Conservation (phyloP, 2,329 filamentous ascomycete genomes). For the Fusarium papillatum region DNA sequence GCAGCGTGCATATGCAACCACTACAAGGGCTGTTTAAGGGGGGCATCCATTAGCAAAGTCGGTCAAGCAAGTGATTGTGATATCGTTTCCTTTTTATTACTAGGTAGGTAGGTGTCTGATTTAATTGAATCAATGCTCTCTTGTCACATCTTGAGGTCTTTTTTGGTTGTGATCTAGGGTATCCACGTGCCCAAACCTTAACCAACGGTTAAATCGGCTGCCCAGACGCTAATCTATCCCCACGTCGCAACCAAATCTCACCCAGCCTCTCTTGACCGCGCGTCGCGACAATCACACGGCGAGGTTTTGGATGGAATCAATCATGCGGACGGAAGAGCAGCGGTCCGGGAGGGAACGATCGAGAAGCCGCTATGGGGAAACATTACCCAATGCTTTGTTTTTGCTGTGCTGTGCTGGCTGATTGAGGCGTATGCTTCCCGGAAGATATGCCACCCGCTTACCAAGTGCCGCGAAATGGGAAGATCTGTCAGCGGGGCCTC, state of each 20-base stretch:
- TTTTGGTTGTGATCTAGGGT: background rate
- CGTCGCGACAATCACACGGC: slow-evolving; percentile 19
- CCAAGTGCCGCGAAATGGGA: background rate
- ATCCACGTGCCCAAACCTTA: slow-evolving; percentile 10
- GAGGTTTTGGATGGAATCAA: background rate
- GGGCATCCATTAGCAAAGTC: background rate
- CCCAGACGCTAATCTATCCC: background rate
- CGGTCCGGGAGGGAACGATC: background rate
- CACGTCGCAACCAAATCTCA: slow-evolving; percentile 22
- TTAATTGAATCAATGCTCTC: background rate
- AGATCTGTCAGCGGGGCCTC: background rate
- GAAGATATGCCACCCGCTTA: slow-evolving; percentile 21
- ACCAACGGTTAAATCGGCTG: background rate
- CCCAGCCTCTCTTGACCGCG: slow-evolving; percentile 32
- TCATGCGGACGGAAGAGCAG: slow-evolving; percentile 3
- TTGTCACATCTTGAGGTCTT: background rate
- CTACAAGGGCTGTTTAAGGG: background rate
- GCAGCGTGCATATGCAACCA: background rate
- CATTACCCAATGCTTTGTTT: background rate
- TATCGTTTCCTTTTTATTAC: background rate
- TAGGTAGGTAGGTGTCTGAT: background rate
- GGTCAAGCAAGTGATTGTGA: background rate
- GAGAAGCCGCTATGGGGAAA: background rate
- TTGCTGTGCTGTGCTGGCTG: background rate
- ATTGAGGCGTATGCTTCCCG: slow-evolving; percentile 6